phyloP scores from a whole-genome alignment of 805 yeast species.

The Suhomyces sp. region DNA sequence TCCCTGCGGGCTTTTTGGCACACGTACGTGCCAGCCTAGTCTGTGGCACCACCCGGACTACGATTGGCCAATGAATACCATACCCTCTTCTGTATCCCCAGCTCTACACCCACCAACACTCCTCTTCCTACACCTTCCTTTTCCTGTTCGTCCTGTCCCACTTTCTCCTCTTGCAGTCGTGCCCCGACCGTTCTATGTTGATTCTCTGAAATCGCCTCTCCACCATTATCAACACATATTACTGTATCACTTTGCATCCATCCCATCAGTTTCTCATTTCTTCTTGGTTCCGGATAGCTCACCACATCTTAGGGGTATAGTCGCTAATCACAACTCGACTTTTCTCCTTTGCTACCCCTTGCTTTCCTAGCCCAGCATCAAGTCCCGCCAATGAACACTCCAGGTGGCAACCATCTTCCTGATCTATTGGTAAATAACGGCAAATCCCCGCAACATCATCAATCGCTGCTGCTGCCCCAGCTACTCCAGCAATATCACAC shows the following conservation, averaged over 20 bases:
- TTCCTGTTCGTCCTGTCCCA: neutral
- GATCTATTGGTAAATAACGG: conserved; percentile 6
- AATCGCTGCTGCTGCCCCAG: neutral
- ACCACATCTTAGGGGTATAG: neutral
- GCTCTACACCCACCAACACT: neutral
- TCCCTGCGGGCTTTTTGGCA: neutral
- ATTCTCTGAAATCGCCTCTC: neutral
- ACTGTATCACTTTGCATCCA: neutral
- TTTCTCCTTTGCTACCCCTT: neutral
- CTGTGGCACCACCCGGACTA: neutral
- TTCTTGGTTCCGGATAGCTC: neutral
- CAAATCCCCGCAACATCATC: neutral
- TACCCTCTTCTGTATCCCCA: neutral
- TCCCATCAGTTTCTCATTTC: neutral
- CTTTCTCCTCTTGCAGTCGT: neutral
- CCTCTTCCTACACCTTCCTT: neutral
- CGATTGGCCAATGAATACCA: neutral
- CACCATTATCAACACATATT: neutral
- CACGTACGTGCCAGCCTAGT: neutral
- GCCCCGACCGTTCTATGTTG: neutral
- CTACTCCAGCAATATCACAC: neutral
- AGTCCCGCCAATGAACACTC: conserved; percentile 1
- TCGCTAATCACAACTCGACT: neutral
- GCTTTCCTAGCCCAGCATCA: neutral
- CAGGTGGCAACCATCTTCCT: conserved; percentile 3